phyloP scores from a whole-genome alignment of 768 basidiomycete species.

The Kwoniella mangroviensis region DNA sequence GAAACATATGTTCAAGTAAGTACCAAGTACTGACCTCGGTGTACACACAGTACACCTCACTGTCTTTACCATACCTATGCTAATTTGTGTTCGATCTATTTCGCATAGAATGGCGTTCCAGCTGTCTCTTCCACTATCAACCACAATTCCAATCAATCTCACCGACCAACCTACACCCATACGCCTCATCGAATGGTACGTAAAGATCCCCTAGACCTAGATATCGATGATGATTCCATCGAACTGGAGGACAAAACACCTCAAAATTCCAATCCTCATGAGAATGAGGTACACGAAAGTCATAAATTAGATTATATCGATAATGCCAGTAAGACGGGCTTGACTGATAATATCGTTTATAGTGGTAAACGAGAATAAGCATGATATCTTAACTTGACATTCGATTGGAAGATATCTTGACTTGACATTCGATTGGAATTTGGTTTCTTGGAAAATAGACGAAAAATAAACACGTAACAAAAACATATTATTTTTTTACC shows the following conservation, averaged over 20 bases:
- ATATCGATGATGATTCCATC: slow-evolving; percentile 17
- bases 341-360: not conserved
- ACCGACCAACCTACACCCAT: not conserved
- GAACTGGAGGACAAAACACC: slow-evolving; percentile 3
- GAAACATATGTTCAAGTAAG: slow-evolving; percentile 19
- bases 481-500: no score
- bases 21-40: not conserved
- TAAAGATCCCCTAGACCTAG: slow-evolving; percentile 15
- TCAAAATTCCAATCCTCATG: not conserved
- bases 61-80: no score
- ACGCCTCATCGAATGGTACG: slow-evolving; percentile 3
- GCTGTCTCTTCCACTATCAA: not conserved
- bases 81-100: no score
- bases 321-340: slow-evolving; percentile 7
- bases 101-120: not conserved
- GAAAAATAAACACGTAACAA: no score
- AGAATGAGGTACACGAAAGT: not conserved
- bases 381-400: no score
- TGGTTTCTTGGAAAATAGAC: no score
- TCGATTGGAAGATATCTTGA: no score
- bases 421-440: no score
- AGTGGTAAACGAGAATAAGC: no score
- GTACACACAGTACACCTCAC: not conserved
- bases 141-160: not conserved
- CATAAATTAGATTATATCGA: slow-evolving; percentile 15